Evolutionary conservation across 257 asterid species (phyloP), one percentile per base, ranked within the genome.

Genomic region (Sherardia arvensis): DNA sequence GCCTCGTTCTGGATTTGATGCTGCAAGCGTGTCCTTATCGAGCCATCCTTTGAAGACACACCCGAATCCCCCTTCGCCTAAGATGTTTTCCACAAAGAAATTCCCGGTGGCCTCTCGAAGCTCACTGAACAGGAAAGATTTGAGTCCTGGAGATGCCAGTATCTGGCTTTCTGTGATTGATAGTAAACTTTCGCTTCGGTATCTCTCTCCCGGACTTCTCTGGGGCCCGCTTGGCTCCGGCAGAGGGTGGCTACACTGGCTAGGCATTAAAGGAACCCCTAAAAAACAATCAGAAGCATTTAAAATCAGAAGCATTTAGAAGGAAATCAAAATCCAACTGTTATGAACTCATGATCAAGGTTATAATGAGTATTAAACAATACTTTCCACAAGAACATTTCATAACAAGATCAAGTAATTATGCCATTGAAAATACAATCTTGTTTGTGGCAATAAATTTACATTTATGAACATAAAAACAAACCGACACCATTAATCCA

Each of bases 1-100:
- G 36, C 83, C 83, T 34, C 62, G 34, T 33, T 62, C 74, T 33
- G 80, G 78, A 27, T 49, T 45, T 20, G 66, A 27, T 4, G 78
- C 74, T 54, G 61, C 48, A 18, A 75, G 75, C 25, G 43, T 72
- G 21, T 72, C 68, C 49, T 66, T 51, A 6, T 71, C 34, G 15
- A 79, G 36, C 83, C 83, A 79, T 63, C 83, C 83, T 65, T 75
- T 75, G 55, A 66, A 79, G 34, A 79, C 83, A 54, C 54, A 69
- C 57, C 83, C 83, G 30, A 79, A 79, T 8, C 83, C 83, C 38
- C 83, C 83, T 75, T 79, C 83, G 17, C 83, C 83, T 36, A 79
- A 55, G 49, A 75, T 78, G 62, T 63, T 61, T 20, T 70, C 74
- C 2, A 23, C 26, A 63, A 47, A 59, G 62, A 79, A 79, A 28